phyloP scores from a whole-genome alignment of 2,329 filamentous ascomycete genomes.

The Arthrinium puccinioides region DNA sequence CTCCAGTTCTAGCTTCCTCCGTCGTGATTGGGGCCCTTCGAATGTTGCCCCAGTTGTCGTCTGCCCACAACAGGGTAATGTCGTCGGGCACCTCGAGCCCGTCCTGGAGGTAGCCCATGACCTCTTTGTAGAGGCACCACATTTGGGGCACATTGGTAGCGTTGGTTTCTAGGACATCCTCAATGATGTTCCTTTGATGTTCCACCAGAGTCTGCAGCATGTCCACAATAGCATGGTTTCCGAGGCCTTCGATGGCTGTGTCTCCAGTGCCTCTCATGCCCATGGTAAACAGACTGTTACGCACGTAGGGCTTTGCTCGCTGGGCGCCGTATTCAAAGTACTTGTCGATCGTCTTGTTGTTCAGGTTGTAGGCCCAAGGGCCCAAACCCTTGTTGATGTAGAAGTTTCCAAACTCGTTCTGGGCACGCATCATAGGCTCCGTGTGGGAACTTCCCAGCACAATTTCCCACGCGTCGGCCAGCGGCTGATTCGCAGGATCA shows the following conservation, averaged over 20 bases:
- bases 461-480: conserved; percentile 67
- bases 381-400: conserved; percentile 38
- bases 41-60: conserved; percentile 58
- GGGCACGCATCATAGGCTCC: conserved; percentile 60
- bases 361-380: conserved; percentile 62
- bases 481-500: conserved; percentile 58
- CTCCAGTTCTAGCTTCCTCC: conserved; percentile 45
- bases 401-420: conserved; percentile 47
- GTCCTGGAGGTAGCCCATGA: conserved; percentile 60
- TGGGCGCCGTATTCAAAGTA: conserved; percentile 63
- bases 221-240: conserved; percentile 46
- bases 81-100: conserved; percentile 54
- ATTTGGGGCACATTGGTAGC: conserved; percentile 54
- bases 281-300: conserved; percentile 58
- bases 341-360: conserved; percentile 59
- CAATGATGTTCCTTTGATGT: conserved; percentile 52
- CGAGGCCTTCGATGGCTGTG: conserved; percentile 48
- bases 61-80: conserved; percentile 55
- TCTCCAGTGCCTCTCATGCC: conserved; percentile 66
- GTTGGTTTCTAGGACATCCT: conserved; percentile 45
- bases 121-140: conserved; percentile 71
- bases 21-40: conserved; percentile 47
- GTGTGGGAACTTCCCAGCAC: conserved; percentile 68
- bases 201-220: conserved; percentile 54
- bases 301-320: conserved; percentile 58